Conservation (phyloP, 768 basidiomycete genomes). For the Nidularia pulvinata region DNA sequence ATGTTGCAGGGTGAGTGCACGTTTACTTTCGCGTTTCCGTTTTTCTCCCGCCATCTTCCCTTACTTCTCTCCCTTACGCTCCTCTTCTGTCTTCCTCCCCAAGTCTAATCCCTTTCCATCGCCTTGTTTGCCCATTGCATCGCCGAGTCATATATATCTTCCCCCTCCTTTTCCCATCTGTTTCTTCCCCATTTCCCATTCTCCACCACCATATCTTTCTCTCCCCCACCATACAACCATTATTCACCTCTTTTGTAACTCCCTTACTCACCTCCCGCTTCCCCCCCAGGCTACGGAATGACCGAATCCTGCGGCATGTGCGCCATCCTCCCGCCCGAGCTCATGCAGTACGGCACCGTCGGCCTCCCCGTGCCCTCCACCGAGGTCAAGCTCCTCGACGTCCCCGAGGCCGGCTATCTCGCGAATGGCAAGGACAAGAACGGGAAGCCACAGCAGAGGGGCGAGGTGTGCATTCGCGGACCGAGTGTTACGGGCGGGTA, state of each 20-base stretch:
- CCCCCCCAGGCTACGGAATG: constrained; percentile 76
- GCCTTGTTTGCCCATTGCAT: too few species aligned
- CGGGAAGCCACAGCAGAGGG: constrained; percentile 51
- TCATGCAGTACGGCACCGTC: constrained; percentile 62
- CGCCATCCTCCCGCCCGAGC: constrained; percentile 72
- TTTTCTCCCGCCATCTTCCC: too few species aligned
- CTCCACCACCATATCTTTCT: neutral
- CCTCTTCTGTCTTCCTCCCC: too few species aligned
- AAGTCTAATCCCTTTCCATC: too few species aligned
- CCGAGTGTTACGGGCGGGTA: constrained; percentile 80
- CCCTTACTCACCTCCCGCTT: neutral
- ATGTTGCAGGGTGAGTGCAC: constrained; percentile 69
- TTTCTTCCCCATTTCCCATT: too few species aligned
- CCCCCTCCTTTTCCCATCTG: too few species aligned
- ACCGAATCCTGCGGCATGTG: constrained; percentile 89
- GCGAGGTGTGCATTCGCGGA: constrained; percentile 84
- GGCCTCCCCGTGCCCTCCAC: constrained; percentile 80
- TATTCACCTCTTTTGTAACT: too few species aligned
- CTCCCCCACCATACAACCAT: too few species aligned
- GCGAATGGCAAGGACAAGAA: constrained; percentile 39
- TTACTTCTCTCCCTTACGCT: too few species aligned
- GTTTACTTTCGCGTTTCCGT: neutral
- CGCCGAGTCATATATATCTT: too few species aligned
- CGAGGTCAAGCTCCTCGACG: constrained; percentile 82
- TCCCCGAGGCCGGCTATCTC: constrained; percentile 77